These are phyloP conservation scores for Amanita subjunquillea DNA, from an alignment of 768 basidiomycete species.

Conservation along the genomic window DNA sequence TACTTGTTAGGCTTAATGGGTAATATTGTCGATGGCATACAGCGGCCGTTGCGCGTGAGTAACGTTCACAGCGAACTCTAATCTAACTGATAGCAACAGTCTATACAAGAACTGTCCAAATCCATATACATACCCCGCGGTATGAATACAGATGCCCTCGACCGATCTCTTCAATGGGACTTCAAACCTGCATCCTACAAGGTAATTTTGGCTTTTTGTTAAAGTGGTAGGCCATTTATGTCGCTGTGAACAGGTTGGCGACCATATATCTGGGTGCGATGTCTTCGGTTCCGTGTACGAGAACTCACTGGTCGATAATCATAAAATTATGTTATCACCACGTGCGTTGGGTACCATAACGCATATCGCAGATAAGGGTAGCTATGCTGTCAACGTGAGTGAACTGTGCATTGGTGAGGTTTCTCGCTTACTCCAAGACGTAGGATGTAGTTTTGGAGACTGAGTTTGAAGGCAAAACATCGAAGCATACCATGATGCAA, in stretches of 20 bases:
- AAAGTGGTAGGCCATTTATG: constrained; percentile 1
- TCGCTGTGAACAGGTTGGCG: constrained; percentile 57
- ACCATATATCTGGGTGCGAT: constrained; percentile 96
- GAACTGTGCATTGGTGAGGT: background rate
- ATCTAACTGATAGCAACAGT: constrained; percentile 25
- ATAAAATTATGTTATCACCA: constrained; percentile 95
- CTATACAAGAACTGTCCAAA: constrained; percentile 93
- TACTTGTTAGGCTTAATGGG: constrained; percentile 75
- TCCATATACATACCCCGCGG: constrained; percentile 99
- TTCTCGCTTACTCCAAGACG: background rate
- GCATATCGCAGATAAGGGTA: constrained; percentile 86
- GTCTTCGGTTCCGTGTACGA: constrained; percentile 94
- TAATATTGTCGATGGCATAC: constrained; percentile 98
- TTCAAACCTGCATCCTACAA: constrained; percentile 79
- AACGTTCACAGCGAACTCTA: background rate
- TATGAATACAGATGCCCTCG: constrained; percentile 94
- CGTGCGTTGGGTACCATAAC: constrained; percentile 94
- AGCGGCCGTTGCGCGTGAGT: constrained; percentile 79
- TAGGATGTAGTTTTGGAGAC: constrained; percentile 95
- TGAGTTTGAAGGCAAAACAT: constrained; percentile 91
- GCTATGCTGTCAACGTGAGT: constrained; percentile 82
- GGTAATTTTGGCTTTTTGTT: constrained; percentile 24
- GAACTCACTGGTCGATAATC: constrained; percentile 92
- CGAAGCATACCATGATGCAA: constrained; percentile 95
- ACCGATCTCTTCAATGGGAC: constrained; percentile 87